These are phyloP conservation scores for Pelargonium fulgidum DNA, from an alignment of 441 rosid species.

Conservation along the genomic window DNA sequence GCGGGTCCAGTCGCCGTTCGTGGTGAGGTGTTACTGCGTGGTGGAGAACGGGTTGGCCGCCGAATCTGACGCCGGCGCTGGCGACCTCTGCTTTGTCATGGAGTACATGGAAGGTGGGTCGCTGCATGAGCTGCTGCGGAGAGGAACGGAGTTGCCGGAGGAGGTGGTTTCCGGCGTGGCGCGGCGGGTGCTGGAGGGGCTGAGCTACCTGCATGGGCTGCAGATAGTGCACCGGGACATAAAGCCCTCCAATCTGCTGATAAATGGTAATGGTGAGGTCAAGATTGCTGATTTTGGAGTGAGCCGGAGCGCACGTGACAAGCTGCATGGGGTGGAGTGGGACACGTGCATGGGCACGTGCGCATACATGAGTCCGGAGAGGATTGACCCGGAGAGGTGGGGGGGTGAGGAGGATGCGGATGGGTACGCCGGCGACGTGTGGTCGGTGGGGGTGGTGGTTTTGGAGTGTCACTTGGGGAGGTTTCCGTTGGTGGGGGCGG, in stretches of 20 bases:
- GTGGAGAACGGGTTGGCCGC: background rate
- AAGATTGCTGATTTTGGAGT: conserved; percentile 43
- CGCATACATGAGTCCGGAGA: conserved; percentile 54
- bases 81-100: conserved; percentile 51
- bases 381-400: conserved; percentile 43
- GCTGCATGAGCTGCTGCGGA: conserved; percentile 30
- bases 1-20: conserved; percentile 38
- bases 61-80: background rate
- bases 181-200: conserved; percentile 25
- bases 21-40: conserved; percentile 41
- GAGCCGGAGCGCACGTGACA: conserved; percentile 23
- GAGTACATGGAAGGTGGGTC: conserved; percentile 38
- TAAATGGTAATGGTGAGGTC: conserved; percentile 25
- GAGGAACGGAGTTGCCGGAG: conserved; percentile 27
- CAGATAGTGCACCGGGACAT: conserved; percentile 34
- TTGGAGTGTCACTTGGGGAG: conserved; percentile 42
- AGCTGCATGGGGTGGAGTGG: background rate
- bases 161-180: conserved; percentile 33
- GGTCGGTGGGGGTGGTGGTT: conserved; percentile 43
- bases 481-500: conserved; percentile 39
- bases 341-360: conserved; percentile 35
- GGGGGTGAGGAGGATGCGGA: conserved; percentile 23
- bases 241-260: conserved; percentile 34
- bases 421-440: conserved; percentile 41
- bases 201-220: conserved; percentile 27